These are phyloP conservation scores for Podospora pseudocomata DNA, from an alignment of 495 filamentous ascomycete genomes.

Conservation along the genomic window DNA sequence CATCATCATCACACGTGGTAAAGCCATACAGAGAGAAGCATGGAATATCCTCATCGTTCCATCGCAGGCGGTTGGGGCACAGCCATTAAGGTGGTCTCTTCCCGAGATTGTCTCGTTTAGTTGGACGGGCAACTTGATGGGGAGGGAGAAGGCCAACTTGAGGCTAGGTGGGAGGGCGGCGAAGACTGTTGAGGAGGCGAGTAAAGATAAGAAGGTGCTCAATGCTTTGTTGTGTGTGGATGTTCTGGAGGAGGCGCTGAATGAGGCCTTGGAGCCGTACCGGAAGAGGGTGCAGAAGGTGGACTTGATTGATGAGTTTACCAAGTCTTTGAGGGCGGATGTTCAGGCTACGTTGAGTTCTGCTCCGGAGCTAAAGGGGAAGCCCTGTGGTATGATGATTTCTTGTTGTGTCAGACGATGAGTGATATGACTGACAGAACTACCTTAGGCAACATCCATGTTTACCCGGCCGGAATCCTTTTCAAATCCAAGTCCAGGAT, in stretches of 20 bases:
- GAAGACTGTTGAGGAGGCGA: background rate
- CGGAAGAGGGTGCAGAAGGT: background rate
- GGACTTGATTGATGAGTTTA: background rate
- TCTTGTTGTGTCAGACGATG: background rate
- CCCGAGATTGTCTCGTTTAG: conserved; percentile 2
- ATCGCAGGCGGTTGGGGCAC: background rate
- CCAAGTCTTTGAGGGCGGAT: background rate
- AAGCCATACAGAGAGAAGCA: background rate
- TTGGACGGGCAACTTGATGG: background rate
- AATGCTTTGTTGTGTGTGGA: background rate
- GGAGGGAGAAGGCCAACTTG: background rate
- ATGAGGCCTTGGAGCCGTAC: background rate
- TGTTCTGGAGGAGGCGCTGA: background rate
- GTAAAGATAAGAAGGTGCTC: background rate
- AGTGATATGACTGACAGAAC: background rate
- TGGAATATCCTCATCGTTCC: background rate
- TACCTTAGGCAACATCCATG: background rate
- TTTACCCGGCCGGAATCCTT: background rate
- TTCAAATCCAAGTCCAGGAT: background rate
- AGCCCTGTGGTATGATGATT: background rate
- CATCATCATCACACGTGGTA: background rate
- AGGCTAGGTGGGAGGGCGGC: background rate
- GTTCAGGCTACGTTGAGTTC: background rate
- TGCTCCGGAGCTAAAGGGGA: background rate
- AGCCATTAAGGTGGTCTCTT: background rate